These are phyloP conservation scores for Penicillium salamii DNA, from an alignment of 495 filamentous ascomycete species.

Conservation along the genomic window DNA sequence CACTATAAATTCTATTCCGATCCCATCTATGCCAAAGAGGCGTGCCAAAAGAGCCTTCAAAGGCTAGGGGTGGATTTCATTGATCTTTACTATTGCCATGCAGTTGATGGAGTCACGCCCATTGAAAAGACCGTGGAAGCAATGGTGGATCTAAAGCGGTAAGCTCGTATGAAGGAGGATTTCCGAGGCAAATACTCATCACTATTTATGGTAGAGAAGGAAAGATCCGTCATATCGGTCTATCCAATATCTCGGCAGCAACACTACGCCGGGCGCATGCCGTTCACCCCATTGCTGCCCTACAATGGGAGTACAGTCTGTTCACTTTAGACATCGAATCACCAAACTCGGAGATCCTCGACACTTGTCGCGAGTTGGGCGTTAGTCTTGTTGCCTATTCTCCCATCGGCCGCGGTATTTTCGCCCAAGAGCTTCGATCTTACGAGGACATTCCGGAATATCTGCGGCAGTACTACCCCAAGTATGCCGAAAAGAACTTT, in stretches of 20 bases:
- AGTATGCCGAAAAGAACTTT: slow-evolving; percentile 50
- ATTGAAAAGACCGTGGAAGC: slow-evolving; percentile 62
- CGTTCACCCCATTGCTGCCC: slow-evolving; percentile 57
- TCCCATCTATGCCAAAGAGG: slow-evolving; percentile 50
- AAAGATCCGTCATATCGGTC: slow-evolving; percentile 53
- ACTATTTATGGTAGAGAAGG: slow-evolving; percentile 35
- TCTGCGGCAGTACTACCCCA: slow-evolving; percentile 34
- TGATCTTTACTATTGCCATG: slow-evolving; percentile 59
- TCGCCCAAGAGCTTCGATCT: slow-evolving; percentile 47
- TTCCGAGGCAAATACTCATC: not conserved
- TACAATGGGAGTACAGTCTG: slow-evolving; percentile 63
- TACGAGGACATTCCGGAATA: slow-evolving; percentile 44
- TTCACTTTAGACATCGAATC: slow-evolving; percentile 59
- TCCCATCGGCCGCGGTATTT: slow-evolving; percentile 60
- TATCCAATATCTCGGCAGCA: slow-evolving; percentile 53
- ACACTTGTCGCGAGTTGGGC: slow-evolving; percentile 60
- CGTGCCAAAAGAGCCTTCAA: slow-evolving; percentile 51
- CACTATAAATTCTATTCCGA: slow-evolving; percentile 37
- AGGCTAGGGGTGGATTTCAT: slow-evolving; percentile 51
- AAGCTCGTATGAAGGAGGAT: not conserved
- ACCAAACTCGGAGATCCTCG: slow-evolving; percentile 43
- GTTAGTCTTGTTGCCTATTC: slow-evolving; percentile 58
- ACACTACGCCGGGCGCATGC: slow-evolving; percentile 62
- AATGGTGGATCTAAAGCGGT: slow-evolving; percentile 52
- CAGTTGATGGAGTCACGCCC: slow-evolving; percentile 38